Base-by-base conservation (phyloP, 2,329 filamentous ascomycete species). In the Penicillium oxalicum region DNA sequence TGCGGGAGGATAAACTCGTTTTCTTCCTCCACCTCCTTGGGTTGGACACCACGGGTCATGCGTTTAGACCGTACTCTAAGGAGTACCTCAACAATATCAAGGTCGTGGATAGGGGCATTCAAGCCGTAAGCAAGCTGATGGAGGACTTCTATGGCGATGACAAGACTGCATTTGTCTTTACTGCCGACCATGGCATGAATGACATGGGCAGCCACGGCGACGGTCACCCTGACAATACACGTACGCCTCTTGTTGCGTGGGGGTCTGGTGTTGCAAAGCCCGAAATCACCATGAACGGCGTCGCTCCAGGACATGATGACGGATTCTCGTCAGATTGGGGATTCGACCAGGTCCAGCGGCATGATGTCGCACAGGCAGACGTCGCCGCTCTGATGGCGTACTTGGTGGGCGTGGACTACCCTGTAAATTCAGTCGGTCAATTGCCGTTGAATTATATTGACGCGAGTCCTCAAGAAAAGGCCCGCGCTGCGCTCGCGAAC, bases 121-220 rank as follows among this genome's bases (percentile, higher is more conserved):
- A 87, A 68, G 87, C 95, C 69, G 86, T 95, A 43, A 85, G 86
- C 0, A 78, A 86, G 54, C 66, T 95, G 46, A 84, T 96, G 43
- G 82, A 95, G 33, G 80, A 86, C 9, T 98, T 97, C 65, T 98
- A 96, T 61, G 77, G 73, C 4, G 85, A 90, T 59, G 81, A 82
- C 55, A 84, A 93, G 68, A 97, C 93, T 0, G 89, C 94, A 0
- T 98, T 91, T 66, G 82, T 98, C 12, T 98, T 98, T 65, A 98
- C 94, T 1, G 93, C 93, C 6, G 93, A 98, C 64, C 93, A 98
- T 68, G 93, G 93, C 13, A 98, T 98, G 93, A 97, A 89, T 63
- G 93, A 98, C 69, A 96, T 87, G 85, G 93, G 94, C n/a, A 97
- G 91, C 60, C 94, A 98, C 67, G 94, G 94, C 34, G 93, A 98